Evolutionary conservation across 1,284 basidiomycete species (phyloP), one percentile per base, ranked within the genome.

Genomic region (Apiotrichum akiyoshidainum): DNA sequence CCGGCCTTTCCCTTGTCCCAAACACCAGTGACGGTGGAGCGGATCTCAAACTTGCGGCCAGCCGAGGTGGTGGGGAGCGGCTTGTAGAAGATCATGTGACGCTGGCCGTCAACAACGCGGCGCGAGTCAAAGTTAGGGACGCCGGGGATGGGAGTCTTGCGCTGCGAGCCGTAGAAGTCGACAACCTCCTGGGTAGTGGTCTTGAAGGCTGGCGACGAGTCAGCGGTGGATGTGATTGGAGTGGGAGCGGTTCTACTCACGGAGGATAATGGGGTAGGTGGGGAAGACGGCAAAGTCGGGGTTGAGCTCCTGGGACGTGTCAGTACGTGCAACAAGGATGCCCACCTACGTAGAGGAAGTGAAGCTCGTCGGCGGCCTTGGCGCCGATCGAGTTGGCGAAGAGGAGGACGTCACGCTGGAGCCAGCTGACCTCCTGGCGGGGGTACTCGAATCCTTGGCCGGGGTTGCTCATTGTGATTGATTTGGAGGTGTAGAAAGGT

Each of bases 1-100:
- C 57, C 61, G n/a, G 60, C 44, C 61, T 63, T 63, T 13, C 61
- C 61, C 61, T 63, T 63, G 61, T 63, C 61, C 61, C 61, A 63
- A 16, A 63, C 61, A 50, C 61, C 61, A 16, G 53, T 48, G 17
- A 63, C 55, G 52, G 57, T 63, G 33, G 33, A 46, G 40, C 58
- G 58, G 21, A 59, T 48, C 53, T 57, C 58, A 37, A 63, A 63
- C 45, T 59, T 54, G 55, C 58, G 55, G 13, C 61, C 61, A 8
- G 31, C 61, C 9, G 61, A 63, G 11, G 49, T 41, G 6, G 55
- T 41, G 5, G 61, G 61, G n/a, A 63, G 49, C 17, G 55, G 52
- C 55, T 59, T 59, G 58, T 52, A 56, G 46, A 63, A 54, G 49
- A 55, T 47, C 46, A 63, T 59, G 58, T 52, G 48, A 22, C 61